phyloP scores from a whole-genome alignment of 371 early-diverging fungal species.

The Gilbertella persicaria region DNA sequence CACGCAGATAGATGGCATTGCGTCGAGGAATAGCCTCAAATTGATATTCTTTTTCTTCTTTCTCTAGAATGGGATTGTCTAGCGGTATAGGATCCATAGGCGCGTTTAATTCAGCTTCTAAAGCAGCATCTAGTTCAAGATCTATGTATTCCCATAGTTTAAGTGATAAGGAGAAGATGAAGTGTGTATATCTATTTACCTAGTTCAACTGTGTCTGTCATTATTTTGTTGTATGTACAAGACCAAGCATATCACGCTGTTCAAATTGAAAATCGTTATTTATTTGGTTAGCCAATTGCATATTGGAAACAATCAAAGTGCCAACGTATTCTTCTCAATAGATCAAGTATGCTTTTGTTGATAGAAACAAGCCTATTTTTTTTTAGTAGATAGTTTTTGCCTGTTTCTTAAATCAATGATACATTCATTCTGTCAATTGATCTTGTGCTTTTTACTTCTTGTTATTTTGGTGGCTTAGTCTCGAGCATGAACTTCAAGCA shows the following conservation, averaged over 20 bases:
- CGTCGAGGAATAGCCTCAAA: conserved; percentile 26
- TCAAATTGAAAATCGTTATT: too few relatives aligned
- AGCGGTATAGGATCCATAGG: neutral
- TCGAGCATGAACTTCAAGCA: conserved; percentile 4
- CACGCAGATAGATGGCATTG: conserved; percentile 47
- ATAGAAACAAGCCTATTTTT: too few relatives aligned
- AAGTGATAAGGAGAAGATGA: neutral
- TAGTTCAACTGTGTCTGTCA: neutral
- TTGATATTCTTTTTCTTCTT: conserved; percentile 1
- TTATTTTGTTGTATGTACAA: too few relatives aligned
- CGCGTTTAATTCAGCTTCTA: neutral
- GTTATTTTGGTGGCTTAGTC: conserved; percentile 4
- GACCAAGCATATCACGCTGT: too few relatives aligned
- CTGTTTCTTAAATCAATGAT: too few relatives aligned
- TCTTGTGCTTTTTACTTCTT: too few relatives aligned
- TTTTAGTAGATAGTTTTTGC: too few relatives aligned
- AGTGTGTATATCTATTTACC: neutral
- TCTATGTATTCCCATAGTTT: neutral
- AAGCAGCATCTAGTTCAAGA: conserved; percentile 7
- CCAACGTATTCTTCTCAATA: too few relatives aligned
- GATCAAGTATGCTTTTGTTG: too few relatives aligned
- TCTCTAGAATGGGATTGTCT: neutral
- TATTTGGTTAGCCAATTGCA: too few relatives aligned
- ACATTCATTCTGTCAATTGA: too few relatives aligned
- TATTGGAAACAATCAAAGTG: too few relatives aligned